Base-by-base conservation (phyloP, 2,329 filamentous ascomycete genomes). In the Alternaria arbusti region DNA sequence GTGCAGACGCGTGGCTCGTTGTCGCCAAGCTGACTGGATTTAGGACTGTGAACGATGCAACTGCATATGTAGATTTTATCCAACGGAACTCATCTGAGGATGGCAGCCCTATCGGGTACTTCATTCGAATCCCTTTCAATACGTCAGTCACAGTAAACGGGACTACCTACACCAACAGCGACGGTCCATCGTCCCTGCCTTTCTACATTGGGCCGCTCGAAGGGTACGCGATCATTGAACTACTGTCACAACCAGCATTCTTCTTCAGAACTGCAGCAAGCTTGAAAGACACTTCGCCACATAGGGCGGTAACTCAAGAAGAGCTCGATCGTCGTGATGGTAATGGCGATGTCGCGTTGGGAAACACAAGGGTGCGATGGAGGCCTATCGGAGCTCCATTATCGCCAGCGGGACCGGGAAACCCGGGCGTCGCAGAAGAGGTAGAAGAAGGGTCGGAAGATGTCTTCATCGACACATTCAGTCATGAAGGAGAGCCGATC, bases 211-310 rank as follows among this genome's bases (percentile, higher is more conserved):
- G 72, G 13, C 70, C 73, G 2, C 56, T 74, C 12, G 36, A 57
- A n/a, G 25, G 40, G 6, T 76, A 69, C 30, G 64, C 64, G 2
- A 61, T 71, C 46, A 69, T 76, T 20, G 71, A 74, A 50, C 40
- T 72, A 12, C 54, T 69, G 15, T 67, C 65, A 12, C 63, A 69
- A 17, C 68, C 69, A 2, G 40, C 71, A 0, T 72, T 76, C 26
- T 71, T 75, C 28, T 74, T 70, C 59, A 58, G 67, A 12, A 49
- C 30, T n/a, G 6, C 6, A 26, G 57, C n/a, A 15, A 70, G 64
- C 23, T 25, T 68, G 13, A 51, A 40, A n/a, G 10, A 44, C 8
- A 49, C 30, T 1, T 25, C 5, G 3, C 32, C 46, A 8, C 36
- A 13, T 3, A 58, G 20, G 5, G 26, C 12, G 32, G 59, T 25